Evolutionary conservation across 2,329 filamentous ascomycete species (phyloP), one percentile per base, ranked within the genome.

Genomic region (Calonectria crousiana): DNA sequence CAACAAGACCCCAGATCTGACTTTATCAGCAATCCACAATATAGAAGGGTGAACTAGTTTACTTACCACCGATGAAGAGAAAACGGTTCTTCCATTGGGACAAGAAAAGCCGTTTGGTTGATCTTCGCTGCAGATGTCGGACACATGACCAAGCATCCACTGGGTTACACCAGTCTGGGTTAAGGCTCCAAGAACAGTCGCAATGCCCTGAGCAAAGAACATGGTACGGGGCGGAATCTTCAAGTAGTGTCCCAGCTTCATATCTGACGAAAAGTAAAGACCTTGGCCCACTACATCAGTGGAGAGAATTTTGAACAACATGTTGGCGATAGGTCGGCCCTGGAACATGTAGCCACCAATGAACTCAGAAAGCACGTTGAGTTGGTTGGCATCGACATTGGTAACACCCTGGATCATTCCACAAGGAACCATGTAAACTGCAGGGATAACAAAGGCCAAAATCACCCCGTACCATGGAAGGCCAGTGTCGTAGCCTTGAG

Each of bases 301-400:
- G 0, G 64, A 68, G 18, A 72, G 53, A 8, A 84, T 85, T 81
- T 88, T 89, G 83, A 89, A 88, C 49, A 88, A 80, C 88, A 88
- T 88, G 82, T 88, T 87, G 66, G 87, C 87, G 30, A 88, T 83
- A 30, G 87, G 87, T 47, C 84, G 84, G 30, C 87, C 87, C 14
- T 87, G 87, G 11, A 86, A 83, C 83, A 87, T 88, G 79, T 89
- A 90, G 9, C 88, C 88, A 51, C 87, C 84, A 30, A 89, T 85
- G 78, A 88, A 86, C 76, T 89, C 87, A 4, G 87, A 87, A 51
- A 89, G 83, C 69, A 89, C 86, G 76, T 89, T 89, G 1, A 89
- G 81, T 14, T 87, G 87, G 3, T 86, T 86, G 72, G 88, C 86
- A 67, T 87, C 84, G 76, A 88, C 89, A 38, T 88, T 88, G 16